These are phyloP conservation scores for Bipolaris zeicola DNA, from an alignment of 2,329 filamentous ascomycete species.

Conservation along the genomic window DNA sequence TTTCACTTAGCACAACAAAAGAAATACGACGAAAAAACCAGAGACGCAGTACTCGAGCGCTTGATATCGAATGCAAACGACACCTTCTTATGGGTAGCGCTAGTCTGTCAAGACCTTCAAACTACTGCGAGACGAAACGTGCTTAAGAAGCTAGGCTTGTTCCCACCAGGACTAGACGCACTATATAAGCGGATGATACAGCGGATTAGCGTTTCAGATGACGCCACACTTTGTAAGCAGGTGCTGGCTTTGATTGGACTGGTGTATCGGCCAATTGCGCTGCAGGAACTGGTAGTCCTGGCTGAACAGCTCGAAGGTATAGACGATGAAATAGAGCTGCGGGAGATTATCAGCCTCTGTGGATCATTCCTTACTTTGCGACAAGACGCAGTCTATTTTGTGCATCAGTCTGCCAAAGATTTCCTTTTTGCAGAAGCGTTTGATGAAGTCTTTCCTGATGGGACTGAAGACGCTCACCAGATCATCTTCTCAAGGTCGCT, in stretches of 20 bases:
- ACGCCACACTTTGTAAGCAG: constrained; percentile 1
- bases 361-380: constrained; percentile 51
- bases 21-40: too few species aligned
- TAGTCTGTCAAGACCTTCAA: constrained; percentile 44
- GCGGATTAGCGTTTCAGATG: constrained; percentile 6
- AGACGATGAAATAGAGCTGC: background rate
- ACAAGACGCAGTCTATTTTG: constrained; percentile 40
- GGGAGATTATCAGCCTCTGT: constrained; percentile 2
- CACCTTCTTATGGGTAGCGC: constrained; percentile 55
- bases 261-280: constrained; percentile 8
- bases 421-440: constrained; percentile 22
- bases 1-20: too few species aligned
- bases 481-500: constrained; percentile 34
- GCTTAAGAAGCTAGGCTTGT: constrained; percentile 21
- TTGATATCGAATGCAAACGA: constrained; percentile 2
- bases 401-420: constrained; percentile 55
- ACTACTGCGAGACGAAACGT: constrained; percentile 18
- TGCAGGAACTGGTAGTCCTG: constrained; percentile 4
- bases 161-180: constrained; percentile 46
- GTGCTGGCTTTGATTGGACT: constrained; percentile 4
- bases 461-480: constrained; percentile 26
- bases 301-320: background rate
- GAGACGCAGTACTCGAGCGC: too few species aligned
- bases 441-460: constrained; percentile 4
- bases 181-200: constrained; percentile 51